Percentiles rank a stretch among this genome's conserved stretches.
phyloP scores from a whole-genome alignment of 2,329 filamentous ascomycete genomes.

The Dactylellina leptospora region DNA sequence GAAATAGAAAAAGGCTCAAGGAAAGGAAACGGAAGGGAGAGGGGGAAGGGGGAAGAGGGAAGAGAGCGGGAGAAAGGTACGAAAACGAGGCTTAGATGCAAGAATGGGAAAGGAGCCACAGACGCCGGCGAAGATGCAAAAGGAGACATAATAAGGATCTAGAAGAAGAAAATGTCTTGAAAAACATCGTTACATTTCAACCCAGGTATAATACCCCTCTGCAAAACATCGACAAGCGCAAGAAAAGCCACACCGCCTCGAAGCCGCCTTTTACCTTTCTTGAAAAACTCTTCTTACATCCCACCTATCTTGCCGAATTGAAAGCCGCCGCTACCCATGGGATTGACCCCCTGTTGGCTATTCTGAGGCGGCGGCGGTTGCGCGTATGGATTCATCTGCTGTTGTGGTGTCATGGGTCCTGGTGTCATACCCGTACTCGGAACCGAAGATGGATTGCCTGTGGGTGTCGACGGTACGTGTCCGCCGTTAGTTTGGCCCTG shows the following conservation, averaged over 20 bases:
- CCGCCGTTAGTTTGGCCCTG: conserved; percentile 34
- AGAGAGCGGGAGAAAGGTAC: neutral
- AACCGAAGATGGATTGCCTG: conserved; percentile 19
- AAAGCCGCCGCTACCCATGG: conserved; percentile 50
- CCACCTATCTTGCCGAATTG: conserved; percentile 54
- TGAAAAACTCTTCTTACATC: conserved; percentile 21
- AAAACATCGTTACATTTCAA: conserved; percentile 8
- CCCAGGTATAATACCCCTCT: conserved; percentile 15
- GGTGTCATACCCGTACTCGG: conserved; percentile 48
- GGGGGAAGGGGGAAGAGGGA: neutral
- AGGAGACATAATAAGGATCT: conserved; percentile 22
- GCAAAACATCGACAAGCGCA: conserved; percentile 6
- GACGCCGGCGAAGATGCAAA: conserved; percentile 27
- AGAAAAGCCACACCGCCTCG: neutral
- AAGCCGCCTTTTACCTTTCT: neutral
- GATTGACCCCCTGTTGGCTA: conserved; percentile 51
- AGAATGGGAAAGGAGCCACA: conserved; percentile 3
- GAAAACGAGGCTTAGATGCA: neutral
- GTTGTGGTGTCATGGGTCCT: conserved; percentile 51
- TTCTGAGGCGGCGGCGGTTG: conserved; percentile 38
- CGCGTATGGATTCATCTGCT: conserved; percentile 51
- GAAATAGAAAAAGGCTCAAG: neutral
- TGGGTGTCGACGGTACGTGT: conserved; percentile 52
- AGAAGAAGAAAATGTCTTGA: conserved; percentile 16
- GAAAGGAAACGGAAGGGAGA: neutral